phyloP scores from a whole-genome alignment of 208 protist genomes.

The Trypanosoma grayi region DNA sequence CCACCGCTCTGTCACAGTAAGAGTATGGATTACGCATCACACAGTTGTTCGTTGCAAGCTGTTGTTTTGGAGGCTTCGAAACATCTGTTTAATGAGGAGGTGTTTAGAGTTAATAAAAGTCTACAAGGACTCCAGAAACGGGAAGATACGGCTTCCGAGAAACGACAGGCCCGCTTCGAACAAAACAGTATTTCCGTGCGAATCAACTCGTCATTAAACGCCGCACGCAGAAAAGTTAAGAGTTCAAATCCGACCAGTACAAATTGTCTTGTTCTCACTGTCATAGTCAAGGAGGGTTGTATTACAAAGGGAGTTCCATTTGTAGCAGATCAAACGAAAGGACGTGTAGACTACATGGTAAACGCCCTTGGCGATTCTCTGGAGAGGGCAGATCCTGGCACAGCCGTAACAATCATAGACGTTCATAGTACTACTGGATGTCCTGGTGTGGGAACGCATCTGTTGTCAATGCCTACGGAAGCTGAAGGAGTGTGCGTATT shows the following conservation, averaged over 20 bases:
- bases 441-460: slow-evolving; percentile 72
- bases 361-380: slow-evolving; percentile 80
- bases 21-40: slow-evolving; percentile 35
- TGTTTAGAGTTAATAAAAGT: slow-evolving; percentile 57
- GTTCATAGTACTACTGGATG: slow-evolving; percentile 73
- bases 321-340: slow-evolving; percentile 84
- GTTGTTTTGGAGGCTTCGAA: slow-evolving; percentile 88
- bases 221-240: slow-evolving; percentile 27
- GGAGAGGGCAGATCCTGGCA: slow-evolving; percentile 60
- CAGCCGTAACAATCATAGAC: slow-evolving; percentile 85
- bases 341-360: slow-evolving; percentile 67
- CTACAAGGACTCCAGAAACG: slow-evolving; percentile 47
- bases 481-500: slow-evolving; percentile 50
- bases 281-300: slow-evolving; percentile 78
- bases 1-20: slow-evolving; percentile 58
- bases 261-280: slow-evolving; percentile 60
- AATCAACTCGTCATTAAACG: slow-evolving; percentile 39
- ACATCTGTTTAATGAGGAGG: slow-evolving; percentile 88
- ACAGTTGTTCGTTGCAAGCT: slow-evolving; percentile 72
- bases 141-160: slow-evolving; percentile 34
- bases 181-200: slow-evolving; percentile 33
- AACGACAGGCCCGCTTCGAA: slow-evolving; percentile 29
- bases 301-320: slow-evolving; percentile 78
- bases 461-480: slow-evolving; percentile 61
- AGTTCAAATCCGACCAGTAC: slow-evolving; percentile 77